A percentile compares a stretch with the other conserved stretches of the same genome.
Evolutionary conservation across 768 basidiomycete genomes (phyloP).

Genomic region (Rhodotorula babjevae): DNA sequence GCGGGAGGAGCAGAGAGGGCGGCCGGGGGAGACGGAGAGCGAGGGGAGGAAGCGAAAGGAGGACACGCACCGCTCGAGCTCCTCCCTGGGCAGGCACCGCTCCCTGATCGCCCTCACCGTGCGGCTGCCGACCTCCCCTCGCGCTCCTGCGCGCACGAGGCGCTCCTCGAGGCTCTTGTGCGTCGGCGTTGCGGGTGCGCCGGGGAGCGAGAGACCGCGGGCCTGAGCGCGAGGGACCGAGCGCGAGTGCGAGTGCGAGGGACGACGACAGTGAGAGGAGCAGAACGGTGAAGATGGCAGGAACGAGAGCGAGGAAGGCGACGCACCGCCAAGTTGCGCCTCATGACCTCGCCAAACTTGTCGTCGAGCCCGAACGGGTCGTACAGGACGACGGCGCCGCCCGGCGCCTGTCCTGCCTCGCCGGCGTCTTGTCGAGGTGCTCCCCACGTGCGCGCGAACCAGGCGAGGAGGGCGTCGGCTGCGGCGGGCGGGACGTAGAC

Average conservation of each 20-base stretch:
- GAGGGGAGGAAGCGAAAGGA: not conserved
- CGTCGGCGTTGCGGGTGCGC: slow-evolving; percentile 61
- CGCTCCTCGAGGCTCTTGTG: slow-evolving; percentile 58
- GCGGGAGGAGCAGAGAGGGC: too few species aligned
- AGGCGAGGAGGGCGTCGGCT: slow-evolving; percentile 61
- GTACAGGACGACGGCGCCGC: slow-evolving; percentile 58
- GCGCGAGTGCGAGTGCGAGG: too few species aligned
- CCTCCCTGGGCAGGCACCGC: slow-evolving; percentile 36
- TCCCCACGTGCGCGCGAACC: slow-evolving; percentile 63
- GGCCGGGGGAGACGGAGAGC: not conserved
- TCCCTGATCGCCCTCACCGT: slow-evolving; percentile 66
- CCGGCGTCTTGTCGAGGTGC: slow-evolving; percentile 47
- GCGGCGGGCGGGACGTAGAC: slow-evolving; percentile 70
- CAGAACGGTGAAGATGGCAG: too few species aligned
- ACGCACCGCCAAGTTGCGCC: slow-evolving; percentile 67
- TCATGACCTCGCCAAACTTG: slow-evolving; percentile 87
- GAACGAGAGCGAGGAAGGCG: not conserved
- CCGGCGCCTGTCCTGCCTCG: slow-evolving; percentile 40
- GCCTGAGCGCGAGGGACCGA: slow-evolving; percentile 50
- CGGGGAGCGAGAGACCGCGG: slow-evolving; percentile 69
- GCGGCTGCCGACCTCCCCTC: slow-evolving; percentile 53
- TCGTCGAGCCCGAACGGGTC: slow-evolving; percentile 91
- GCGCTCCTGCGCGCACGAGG: slow-evolving; percentile 60
- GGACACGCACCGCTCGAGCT: slow-evolving; percentile 1
- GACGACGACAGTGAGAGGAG: too few species aligned